These are phyloP conservation scores for Termitomyces eurrhizus DNA, from an alignment of 768 basidiomycete genomes.

Conservation along the genomic window DNA sequence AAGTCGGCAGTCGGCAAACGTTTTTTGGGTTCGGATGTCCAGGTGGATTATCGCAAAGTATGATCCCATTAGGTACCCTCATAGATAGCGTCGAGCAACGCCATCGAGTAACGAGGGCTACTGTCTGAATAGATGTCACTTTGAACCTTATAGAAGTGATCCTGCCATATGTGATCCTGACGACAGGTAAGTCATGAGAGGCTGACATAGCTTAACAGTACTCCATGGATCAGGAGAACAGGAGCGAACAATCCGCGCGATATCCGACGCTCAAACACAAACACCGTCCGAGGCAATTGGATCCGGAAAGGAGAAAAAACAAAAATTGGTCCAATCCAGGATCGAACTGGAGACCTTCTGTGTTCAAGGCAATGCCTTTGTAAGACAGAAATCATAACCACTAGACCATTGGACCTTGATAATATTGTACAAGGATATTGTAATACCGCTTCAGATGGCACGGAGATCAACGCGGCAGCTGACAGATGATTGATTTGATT, in stretches of 20 bases:
- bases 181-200: too few relatives aligned
- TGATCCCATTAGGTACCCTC: neutral
- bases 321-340: conserved; percentile 27
- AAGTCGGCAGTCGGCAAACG: too few relatives aligned
- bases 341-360: conserved; percentile 37
- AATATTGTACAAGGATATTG: neutral
- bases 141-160: neutral
- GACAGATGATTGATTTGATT: neutral
- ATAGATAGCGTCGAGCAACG: neutral
- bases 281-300: neutral
- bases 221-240: neutral
- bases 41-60: neutral
- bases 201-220: neutral
- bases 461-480: too few relatives aligned
- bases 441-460: too few relatives aligned
- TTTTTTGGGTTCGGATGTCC: neutral
- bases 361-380: conserved; percentile 14
- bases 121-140: neutral
- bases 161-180: neutral
- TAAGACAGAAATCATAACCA: conserved; percentile 46
- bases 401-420: conserved; percentile 32
- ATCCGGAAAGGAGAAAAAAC: too few relatives aligned
- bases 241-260: neutral
- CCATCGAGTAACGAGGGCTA: neutral
- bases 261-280: neutral